Base-by-base conservation (phyloP, 306 rosid genomes). In the Prunus salicina region DNA sequence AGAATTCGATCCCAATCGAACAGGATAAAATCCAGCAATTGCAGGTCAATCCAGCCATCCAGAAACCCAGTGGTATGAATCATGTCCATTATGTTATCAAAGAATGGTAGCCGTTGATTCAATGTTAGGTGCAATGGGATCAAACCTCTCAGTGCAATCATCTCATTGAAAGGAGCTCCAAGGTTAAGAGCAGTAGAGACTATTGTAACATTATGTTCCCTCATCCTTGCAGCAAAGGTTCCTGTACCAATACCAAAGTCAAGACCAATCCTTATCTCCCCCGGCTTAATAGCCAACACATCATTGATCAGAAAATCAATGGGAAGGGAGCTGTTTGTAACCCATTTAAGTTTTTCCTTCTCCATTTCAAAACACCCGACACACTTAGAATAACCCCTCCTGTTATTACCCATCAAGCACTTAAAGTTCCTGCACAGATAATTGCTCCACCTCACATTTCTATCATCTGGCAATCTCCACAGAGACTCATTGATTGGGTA, bases 161-260 rank as follows among this genome's bases (percentile, higher is more conserved):
- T 84, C 81, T 95, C 99, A 70, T 83, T 95, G 87, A 92, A 95
- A 46, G 99, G 99, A 67, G 97, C 98, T n/a, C 97, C 96, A 64
- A 92, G 86, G 78, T 95, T 95, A 12, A 92, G 69, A 34, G 99
- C 99, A 12, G 96, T 89, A 56, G 96, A 76, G 24, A 92, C 78
- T 69, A 95, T 82, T 32, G 98, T 95, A 32, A 91, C 93, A 76
- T 91, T 86, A 4, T 82, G 70, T 74, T 92, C 99, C 82, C 89
- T 89, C 98, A 96, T 96, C 76, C 96, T 89, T 67, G 99, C 99
- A 12, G 96, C 99, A 78, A 92, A 96, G 57, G 91, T 91, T 77
- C 98, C 98, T 2, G 93, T 91, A 0, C 97, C 89, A 38, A 92
- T 67, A 3, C 97, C 92, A 73, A 82, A 88, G 64, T 92, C 99